Conservation (phyloP, 139 green algal species). For the Chlorella sp. region DNA sequence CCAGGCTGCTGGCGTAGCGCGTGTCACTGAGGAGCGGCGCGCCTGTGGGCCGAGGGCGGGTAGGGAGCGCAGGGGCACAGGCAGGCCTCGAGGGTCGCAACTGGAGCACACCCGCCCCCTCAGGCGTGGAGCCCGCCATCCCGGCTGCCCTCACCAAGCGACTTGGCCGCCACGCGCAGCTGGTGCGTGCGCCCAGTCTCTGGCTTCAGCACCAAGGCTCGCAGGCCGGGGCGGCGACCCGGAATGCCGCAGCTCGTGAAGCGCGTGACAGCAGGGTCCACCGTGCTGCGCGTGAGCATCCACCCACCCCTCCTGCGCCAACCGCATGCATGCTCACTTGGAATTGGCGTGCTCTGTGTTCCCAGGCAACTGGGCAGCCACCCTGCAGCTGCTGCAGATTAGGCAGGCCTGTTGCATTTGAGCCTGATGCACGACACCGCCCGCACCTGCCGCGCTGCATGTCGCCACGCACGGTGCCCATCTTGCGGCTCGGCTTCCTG, state of each 20-base stretch:
- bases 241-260: slow-evolving; percentile 21
- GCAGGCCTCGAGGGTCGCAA: too few relatives aligned
- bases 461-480: slow-evolving; percentile 37
- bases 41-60: too few relatives aligned
- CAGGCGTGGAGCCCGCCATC: too few relatives aligned
- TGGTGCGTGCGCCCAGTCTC: slow-evolving; percentile 49
- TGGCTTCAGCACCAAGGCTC: slow-evolving; percentile 36
- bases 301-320: slow-evolving; percentile 31
- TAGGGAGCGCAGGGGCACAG: too few relatives aligned
- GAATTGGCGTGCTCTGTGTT: too few relatives aligned
- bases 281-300: slow-evolving; percentile 16
- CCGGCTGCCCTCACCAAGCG: too few relatives aligned
- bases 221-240: background rate
- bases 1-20: slow-evolving; percentile 11
- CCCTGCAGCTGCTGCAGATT: too few relatives aligned
- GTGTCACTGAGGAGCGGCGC: too few relatives aligned
- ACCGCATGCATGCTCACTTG: background rate
- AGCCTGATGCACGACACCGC: too few relatives aligned
- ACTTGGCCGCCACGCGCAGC: slow-evolving; percentile 44
- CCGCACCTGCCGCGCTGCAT: slow-evolving; percentile 17
- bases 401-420: background rate
- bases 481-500: slow-evolving; percentile 35
- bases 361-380: too few relatives aligned
- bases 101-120: too few relatives aligned
- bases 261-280: slow-evolving; percentile 26